Base-by-base conservation (phyloP, 352 stramenopile species). In the Halophytophthora polymorphica region DNA sequence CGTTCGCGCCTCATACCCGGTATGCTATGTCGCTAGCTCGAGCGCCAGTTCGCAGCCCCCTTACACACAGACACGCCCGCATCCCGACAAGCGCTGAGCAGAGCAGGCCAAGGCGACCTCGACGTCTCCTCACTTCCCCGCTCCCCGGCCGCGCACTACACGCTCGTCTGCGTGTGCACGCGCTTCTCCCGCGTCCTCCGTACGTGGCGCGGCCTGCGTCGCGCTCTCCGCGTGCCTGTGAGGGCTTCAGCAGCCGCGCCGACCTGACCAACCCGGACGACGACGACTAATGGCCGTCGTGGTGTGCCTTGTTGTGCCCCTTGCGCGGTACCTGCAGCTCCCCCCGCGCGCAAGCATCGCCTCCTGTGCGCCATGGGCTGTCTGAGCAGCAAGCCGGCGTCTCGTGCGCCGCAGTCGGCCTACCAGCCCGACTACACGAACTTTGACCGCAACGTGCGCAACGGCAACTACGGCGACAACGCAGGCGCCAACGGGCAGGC, bases 401-500 rank as follows among this genome's bases (percentile, higher is more conserved):
- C 59, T 25, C 38, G 38, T 7, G 36, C 29, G 1, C 47, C 55
- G 15, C 21, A 54, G 35, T 66, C 64, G 14, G 51, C 47, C 2
- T 59, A 69, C n/a, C 59, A 72, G 29, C 61, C 62, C 35, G 71
- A 68, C 50, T 70, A 73, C 45, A 45, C 54, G 40, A 62, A 72
- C 43, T 61, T 73, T 38, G 45, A 64, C 18, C 50, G 15, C 25
- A 69, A 69, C 50, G 50, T 66, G 31, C 56, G 64, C 57, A 72
- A 67, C 37, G 62, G 53, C 36, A 58, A 50, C 51, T 36, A 52
- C 29, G 29, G 29, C 29, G 12, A 34, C 29, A 34, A 34, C 29
- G 6, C 6, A 6, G 29, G 29, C 29, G 12, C 6, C 29, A 34
- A 34, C 29, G n/a, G n/a, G n/a, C n/a, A n/a, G n/a, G n/a, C n/a